Evolutionary conservation across 2,329 filamentous ascomycete species (phyloP), one percentile per base, ranked within the genome.

Genomic region (Colletotrichum agaves): DNA sequence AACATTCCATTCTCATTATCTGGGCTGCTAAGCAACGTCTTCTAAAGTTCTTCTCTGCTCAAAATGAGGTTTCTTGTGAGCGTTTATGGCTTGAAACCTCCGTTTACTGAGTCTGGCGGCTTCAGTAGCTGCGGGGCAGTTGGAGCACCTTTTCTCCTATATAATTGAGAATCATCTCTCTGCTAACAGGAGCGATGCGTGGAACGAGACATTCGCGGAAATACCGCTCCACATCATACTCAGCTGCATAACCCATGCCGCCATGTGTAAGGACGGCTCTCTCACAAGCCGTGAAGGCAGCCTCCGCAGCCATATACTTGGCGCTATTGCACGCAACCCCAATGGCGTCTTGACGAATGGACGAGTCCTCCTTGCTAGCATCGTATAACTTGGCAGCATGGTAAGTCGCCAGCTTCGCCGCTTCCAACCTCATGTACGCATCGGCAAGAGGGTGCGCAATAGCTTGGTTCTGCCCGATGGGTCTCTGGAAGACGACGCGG

Each of bases 121-220:
- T 27, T 27, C 27, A 92, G 71, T 93, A 93, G 73, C 90, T 93
- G 66, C 88, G 82, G 1, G 91, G 91, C 27, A 93, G 73, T 3
- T 83, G 79, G n/a, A 93, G 77, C 0, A 87, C 90, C 78, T 87
- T 91, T 75, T 93, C 90, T 3, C 85, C 84, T 12, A 93, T 85
- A 75, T 89, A 93, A 71, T 93, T 93, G 81, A 92, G 80, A 59
- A 93, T 91, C 91, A 93, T 93, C 79, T 93, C 91, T 70, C 88
- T 77, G 63, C 86, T 89, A 0, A 91, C 84, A 0, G 88, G 89
- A 10, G 89, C 88, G 59, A 91, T 88, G 10, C 89, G 78, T 3
- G 89, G 88, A 43, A 91, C 86, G 64, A 90, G 81, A 60, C 87
- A 87, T 74, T 91, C 89, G n/a, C 89, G 78, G 65, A 91, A 81